phyloP scores from a whole-genome alignment of 257 asterid genomes.

The Marsdenia floribunda region DNA sequence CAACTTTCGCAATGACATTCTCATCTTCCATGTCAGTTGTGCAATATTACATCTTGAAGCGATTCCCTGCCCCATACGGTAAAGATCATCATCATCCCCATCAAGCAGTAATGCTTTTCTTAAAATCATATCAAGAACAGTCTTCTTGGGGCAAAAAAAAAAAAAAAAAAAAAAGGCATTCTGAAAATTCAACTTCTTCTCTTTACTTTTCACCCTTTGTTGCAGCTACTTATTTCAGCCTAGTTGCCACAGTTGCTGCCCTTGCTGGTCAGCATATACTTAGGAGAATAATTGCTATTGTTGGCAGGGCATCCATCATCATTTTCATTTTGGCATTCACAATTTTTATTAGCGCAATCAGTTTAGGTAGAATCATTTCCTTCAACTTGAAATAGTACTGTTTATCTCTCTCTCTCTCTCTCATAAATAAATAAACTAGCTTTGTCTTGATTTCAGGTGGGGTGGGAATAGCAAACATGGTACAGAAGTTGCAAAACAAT shows the following conservation, averaged over 20 bases:
- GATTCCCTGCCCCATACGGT: conserved; percentile 40
- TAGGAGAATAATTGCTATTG: conserved; percentile 25
- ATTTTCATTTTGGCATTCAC: conserved; percentile 35
- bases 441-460: conserved; percentile 23
- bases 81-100: not conserved
- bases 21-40: conserved; percentile 41
- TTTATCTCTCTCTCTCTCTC: too few relatives aligned
- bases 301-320: conserved; percentile 39
- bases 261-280: conserved; percentile 33
- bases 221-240: conserved; percentile 31
- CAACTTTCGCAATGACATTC: conserved; percentile 37
- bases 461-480: conserved; percentile 33
- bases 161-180: not conserved
- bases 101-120: too few relatives aligned
- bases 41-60: conserved; percentile 32
- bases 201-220: not conserved
- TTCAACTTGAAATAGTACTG: too few relatives aligned
- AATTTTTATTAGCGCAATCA: conserved; percentile 34
- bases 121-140: not conserved
- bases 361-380: conserved; percentile 23
- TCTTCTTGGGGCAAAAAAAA: not conserved
- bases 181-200: too few relatives aligned
- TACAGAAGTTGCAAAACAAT: conserved; percentile 31
- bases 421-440: too few relatives aligned
- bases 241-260: conserved; percentile 38